Evolutionary conservation across 2,329 filamentous ascomycete species (phyloP).

Genomic region (Aspergillus pseudonomiae): DNA sequence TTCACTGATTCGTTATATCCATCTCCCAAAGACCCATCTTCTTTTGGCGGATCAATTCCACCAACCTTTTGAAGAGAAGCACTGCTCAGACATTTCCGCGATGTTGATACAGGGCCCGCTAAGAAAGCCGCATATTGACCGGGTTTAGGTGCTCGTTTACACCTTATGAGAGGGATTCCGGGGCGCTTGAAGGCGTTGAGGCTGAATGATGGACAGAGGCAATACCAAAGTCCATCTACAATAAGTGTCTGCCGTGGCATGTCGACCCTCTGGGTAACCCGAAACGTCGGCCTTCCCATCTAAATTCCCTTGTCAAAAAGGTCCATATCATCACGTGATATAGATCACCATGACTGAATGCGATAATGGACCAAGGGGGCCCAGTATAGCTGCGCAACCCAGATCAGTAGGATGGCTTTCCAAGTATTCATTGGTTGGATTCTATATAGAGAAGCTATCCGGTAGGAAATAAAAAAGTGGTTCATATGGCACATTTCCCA

Average conservation of each 20-base stretch:
- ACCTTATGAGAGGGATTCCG: slow-evolving; percentile 13
- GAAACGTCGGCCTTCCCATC: background rate
- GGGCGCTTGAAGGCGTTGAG: slow-evolving; percentile 22
- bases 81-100: slow-evolving; percentile 27
- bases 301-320: background rate
- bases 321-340: slow-evolving; percentile 22
- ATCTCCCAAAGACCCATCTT: background rate
- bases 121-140: slow-evolving; percentile 1
- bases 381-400: background rate
- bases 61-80: background rate
- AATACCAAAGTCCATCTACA: slow-evolving; percentile 46
- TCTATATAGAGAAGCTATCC: background rate
- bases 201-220: slow-evolving; percentile 43
- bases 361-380: background rate
- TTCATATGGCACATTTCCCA: slow-evolving; percentile 31
- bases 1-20: background rate
- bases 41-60: background rate
- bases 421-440: background rate
- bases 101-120: slow-evolving; percentile 13
- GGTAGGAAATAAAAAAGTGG: slow-evolving; percentile 13
- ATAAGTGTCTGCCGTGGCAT: slow-evolving; percentile 39
- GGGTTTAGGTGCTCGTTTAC: slow-evolving; percentile 14
- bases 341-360: background rate
- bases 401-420: background rate
- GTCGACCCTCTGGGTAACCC: slow-evolving; percentile 21